These are phyloP conservation scores for Aspergillus awamori DNA, from an alignment of 2,329 filamentous ascomycete genomes.

Conservation along the genomic window DNA sequence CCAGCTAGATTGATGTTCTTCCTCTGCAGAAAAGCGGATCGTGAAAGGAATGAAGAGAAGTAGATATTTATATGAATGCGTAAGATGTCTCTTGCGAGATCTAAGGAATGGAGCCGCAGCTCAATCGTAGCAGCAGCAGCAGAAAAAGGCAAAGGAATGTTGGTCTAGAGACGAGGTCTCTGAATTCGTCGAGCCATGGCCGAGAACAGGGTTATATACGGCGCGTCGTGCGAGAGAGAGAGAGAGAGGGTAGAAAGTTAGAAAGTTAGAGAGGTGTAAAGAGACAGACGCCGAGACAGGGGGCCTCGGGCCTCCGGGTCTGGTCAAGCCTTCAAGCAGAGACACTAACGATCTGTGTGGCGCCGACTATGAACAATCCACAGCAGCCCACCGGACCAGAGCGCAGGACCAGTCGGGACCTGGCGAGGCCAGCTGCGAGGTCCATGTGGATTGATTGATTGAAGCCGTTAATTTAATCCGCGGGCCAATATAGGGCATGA, in stretches of 20 bases:
- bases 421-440: background rate
- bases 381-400: slow-evolving; percentile 31
- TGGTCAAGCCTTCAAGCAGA: slow-evolving; percentile 4
- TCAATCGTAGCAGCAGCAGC: background rate
- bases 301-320: background rate
- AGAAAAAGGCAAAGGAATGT: background rate
- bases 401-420: slow-evolving; percentile 7
- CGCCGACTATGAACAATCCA: slow-evolving; percentile 21
- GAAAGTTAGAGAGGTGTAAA: background rate
- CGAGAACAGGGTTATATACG: background rate
- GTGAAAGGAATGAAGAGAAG: background rate
- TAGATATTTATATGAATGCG: background rate
- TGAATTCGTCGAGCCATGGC: background rate
- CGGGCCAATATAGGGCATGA: background rate
- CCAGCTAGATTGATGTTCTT: slow-evolving; percentile 19
- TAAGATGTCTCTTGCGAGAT: background rate
- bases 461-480: too few species aligned
- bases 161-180: background rate
- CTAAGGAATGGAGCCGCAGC: background rate
- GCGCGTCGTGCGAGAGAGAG: background rate
- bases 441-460: background rate
- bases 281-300: too few species aligned
- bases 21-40: slow-evolving; percentile 5
- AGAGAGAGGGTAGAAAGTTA: background rate
- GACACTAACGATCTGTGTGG: slow-evolving; percentile 16